Evolutionary conservation across 2,329 filamentous ascomycete species (phyloP), one percentile per base, ranked within the genome.

Genomic region (Talaromyces sp.): DNA sequence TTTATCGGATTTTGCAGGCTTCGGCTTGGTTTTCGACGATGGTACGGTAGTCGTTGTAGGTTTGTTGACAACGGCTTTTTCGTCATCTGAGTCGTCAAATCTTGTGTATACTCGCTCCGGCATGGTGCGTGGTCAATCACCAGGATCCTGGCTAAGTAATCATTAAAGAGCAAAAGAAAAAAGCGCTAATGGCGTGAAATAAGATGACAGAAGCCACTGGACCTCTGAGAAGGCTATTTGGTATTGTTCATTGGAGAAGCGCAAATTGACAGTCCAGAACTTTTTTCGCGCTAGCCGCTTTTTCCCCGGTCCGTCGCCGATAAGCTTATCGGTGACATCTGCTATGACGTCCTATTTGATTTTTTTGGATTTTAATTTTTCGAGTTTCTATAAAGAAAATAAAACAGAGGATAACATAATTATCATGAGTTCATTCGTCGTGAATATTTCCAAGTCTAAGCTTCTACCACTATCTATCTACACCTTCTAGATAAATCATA

Each of bases 51-150:
- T 35, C 3, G 31, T 41, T 52, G 50, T 50, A 31, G 65, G 56
- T 13, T 69, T 70, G 6, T 66, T 52, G 27, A 62, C 47, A 47
- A 67, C 64, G n/a, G 50, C 25, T 37, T 70, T 67, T 60, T 71
- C 70, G 19, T 75, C 73, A 50, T 77, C 75, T 19, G 70, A 71
- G 62, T 73, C 74, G 27, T 70, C 72, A 67, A 81, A 81, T 39
- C 73, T 73, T 15, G 72, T 78, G 65, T 75, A 75, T 11, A 80
- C 73, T 68, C 76, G 75, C 71, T 81, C 78, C 33, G 79, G 78
- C 80, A 82, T 82, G 35, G 56, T 74, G 69, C 58, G 56, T 52
- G 41, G 52, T 54, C 41, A 61, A 17, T 60, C 6, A 50, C 4
- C 10, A 11, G 15, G 1, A 1, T 6, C 27, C 27, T 31, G 27